A percentile compares a stretch with the other conserved stretches of the same genome.
phyloP scores from a whole-genome alignment of 257 asterid genomes.

The Schizonepeta tenuifolia region DNA sequence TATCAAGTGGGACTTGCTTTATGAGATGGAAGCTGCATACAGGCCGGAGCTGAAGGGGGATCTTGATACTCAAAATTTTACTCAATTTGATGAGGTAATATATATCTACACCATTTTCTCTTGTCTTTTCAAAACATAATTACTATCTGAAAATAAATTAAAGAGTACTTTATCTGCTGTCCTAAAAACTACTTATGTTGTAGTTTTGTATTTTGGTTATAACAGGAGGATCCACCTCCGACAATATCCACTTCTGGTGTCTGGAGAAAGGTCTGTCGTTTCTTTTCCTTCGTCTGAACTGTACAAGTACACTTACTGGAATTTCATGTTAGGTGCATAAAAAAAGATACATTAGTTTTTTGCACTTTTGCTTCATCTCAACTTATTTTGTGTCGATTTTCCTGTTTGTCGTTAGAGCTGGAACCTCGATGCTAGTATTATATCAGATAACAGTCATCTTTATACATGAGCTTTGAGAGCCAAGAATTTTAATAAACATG shows the following conservation, averaged over 20 bases:
- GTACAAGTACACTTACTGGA: too few species aligned
- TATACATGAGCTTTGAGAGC: neutral
- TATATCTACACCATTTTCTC: neutral
- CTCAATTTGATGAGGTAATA: slow-evolving; percentile 74
- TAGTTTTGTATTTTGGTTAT: slow-evolving; percentile 7
- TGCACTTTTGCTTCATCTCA: neutral
- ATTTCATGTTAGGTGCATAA: too few species aligned
- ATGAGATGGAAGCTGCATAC: slow-evolving; percentile 77
- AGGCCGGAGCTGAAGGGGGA: slow-evolving; percentile 82
- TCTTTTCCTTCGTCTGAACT: neutral
- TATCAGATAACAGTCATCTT: neutral
- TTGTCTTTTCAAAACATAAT: neutral
- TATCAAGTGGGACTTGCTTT: slow-evolving; percentile 69
- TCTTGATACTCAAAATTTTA: slow-evolving; percentile 81
- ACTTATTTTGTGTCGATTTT: neutral
- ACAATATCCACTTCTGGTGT: slow-evolving; percentile 55
- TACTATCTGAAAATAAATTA: too few species aligned
- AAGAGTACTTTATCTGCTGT: too few species aligned
- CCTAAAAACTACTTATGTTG: neutral
- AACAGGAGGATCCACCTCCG: slow-evolving; percentile 67
- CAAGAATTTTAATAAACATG: neutral
- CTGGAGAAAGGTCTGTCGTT: slow-evolving; percentile 62
- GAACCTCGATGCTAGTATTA: neutral
- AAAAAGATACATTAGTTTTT: too few species aligned
- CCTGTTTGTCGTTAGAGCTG: neutral